phyloP scores from a whole-genome alignment of 2,329 filamentous ascomycete species.

The Trichoderma simmonsii region DNA sequence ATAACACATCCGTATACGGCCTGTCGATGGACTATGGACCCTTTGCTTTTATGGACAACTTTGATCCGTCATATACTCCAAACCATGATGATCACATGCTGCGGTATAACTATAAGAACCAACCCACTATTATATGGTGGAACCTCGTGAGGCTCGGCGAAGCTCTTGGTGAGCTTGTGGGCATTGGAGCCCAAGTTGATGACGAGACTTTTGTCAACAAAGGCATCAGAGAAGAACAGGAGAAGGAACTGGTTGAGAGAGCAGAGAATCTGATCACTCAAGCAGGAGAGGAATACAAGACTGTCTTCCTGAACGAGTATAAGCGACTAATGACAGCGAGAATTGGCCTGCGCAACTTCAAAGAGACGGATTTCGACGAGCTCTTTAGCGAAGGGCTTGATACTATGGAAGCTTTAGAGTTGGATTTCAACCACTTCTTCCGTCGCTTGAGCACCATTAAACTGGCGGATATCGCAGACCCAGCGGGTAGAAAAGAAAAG shows the following conservation, averaged over 20 bases:
- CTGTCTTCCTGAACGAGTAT: constrained; percentile 85
- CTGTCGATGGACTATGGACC: constrained; percentile 93
- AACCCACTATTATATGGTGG: constrained; percentile 98
- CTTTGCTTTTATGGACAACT: constrained; percentile 96
- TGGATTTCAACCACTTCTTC: constrained; percentile 96
- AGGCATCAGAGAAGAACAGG: constrained; percentile 63
- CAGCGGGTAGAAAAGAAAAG: constrained; percentile 57
- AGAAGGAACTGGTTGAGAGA: constrained; percentile 67
- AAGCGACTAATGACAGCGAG: constrained; percentile 77
- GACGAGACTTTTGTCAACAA: constrained; percentile 65
- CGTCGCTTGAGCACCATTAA: constrained; percentile 67
- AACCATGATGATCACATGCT: constrained; percentile 92
- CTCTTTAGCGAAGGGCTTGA: constrained; percentile 83
- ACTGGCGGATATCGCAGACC: constrained; percentile 60
- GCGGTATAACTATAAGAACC: constrained; percentile 89
- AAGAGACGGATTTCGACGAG: constrained; percentile 72
- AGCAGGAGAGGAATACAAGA: constrained; percentile 82
- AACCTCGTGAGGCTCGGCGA: constrained; percentile 91
- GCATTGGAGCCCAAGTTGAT: constrained; percentile 70
- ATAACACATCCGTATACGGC: constrained; percentile 90
- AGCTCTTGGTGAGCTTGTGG: constrained; percentile 81
- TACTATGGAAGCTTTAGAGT: constrained; percentile 71
- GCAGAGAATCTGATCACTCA: constrained; percentile 82
- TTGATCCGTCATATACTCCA: constrained; percentile 90
- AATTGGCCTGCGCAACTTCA: constrained; percentile 68